Evolutionary conservation across 345 rosid species (phyloP).

Genomic region (Melastoma malabathricum): DNA sequence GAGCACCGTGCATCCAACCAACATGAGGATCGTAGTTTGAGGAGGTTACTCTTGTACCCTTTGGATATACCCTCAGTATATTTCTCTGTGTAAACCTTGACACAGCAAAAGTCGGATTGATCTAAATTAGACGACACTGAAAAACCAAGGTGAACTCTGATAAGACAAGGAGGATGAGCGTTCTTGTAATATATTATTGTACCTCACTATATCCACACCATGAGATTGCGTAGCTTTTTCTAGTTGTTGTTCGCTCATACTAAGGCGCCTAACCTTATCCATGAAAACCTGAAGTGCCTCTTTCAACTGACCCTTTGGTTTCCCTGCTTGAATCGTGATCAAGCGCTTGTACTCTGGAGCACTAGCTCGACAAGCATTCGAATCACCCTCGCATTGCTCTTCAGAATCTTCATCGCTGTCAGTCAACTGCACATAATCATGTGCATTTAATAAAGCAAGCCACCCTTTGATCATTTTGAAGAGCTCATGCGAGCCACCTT

Average conservation of each 20-base stretch:
- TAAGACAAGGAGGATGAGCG: too few species aligned
- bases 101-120: background rate
- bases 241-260: conserved; percentile 62
- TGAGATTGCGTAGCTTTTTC: conserved; percentile 40
- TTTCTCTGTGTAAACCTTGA: conserved; percentile 75
- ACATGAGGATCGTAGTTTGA: conserved; percentile 75
- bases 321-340: conserved; percentile 68
- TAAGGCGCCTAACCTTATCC: conserved; percentile 52
- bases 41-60: conserved; percentile 75
- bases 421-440: too few species aligned
- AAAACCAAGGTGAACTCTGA: background rate
- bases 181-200: background rate
- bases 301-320: conserved; percentile 37
- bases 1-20: conserved; percentile 99
- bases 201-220: conserved; percentile 54
- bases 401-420: too few species aligned
- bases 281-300: conserved; percentile 25
- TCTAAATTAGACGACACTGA: background rate
- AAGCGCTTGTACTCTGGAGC: conserved; percentile 31
- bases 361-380: too few species aligned
- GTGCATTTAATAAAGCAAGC: background rate
- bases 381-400: too few species aligned
- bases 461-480: background rate
- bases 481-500: background rate
- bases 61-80: conserved; percentile 74